Percentiles rank a stretch among this genome's conserved stretches.
Conservation (phyloP, 2,329 filamentous ascomycete species). For the Albophoma yamanashiensis region DNA sequence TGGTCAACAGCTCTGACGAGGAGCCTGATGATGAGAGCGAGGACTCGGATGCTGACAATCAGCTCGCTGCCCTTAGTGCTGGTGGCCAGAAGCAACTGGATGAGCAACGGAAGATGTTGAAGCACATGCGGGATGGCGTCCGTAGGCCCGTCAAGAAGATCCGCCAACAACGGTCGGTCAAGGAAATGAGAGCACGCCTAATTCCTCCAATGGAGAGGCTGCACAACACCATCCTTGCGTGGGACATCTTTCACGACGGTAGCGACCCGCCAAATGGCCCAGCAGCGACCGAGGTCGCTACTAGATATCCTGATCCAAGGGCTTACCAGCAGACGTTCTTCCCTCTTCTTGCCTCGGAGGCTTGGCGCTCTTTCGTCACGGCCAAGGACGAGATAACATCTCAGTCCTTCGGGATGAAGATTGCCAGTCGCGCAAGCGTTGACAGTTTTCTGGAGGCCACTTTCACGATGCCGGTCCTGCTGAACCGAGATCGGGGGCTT, state of each 20-base stretch:
- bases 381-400: constrained; percentile 76
- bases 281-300: constrained; percentile 64
- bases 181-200: constrained; percentile 88
- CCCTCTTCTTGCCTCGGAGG: constrained; percentile 81
- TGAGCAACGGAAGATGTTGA: constrained; percentile 34
- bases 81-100: constrained; percentile 37
- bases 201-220: constrained; percentile 79
- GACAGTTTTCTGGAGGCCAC: constrained; percentile 90
- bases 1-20: constrained; percentile 77
- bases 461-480: constrained; percentile 61
- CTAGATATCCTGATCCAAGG: constrained; percentile 62
- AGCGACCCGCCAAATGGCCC: constrained; percentile 73
- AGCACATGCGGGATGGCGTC: constrained; percentile 42
- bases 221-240: constrained; percentile 78
- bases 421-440: constrained; percentile 79
- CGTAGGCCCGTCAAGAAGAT: constrained; percentile 74
- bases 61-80: constrained; percentile 36
- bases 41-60: constrained; percentile 38
- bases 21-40: constrained; percentile 59
- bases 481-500: constrained; percentile 61
- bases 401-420: constrained; percentile 76
- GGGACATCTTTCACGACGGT: constrained; percentile 89
- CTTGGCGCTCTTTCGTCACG: constrained; percentile 89
- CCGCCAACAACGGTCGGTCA: constrained; percentile 69
- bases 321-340: constrained; percentile 87